Evolutionary conservation across 192 early-diverging fungal species (phyloP).

Genomic region (Entomortierella parvispora): DNA sequence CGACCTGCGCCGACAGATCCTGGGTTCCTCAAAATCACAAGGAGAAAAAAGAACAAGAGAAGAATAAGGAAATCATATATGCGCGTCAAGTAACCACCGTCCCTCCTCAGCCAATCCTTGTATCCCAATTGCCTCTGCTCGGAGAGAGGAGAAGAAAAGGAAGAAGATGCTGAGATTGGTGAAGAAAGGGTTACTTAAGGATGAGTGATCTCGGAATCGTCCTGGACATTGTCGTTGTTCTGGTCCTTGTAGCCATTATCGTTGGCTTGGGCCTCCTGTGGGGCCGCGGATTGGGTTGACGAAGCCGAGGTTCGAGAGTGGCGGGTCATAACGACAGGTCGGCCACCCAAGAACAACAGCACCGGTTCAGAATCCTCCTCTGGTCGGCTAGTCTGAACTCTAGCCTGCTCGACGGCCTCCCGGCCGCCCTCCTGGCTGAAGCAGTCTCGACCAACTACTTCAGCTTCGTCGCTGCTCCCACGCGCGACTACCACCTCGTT

Average conservation of each 20-base stretch:
- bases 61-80: no score
- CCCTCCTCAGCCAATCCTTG: no score
- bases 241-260: constrained; percentile 3
- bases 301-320: constrained; percentile 21
- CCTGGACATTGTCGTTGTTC: no score
- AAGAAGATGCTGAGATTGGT: not conserved
- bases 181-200: not conserved
- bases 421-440: constrained; percentile 7
- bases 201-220: not conserved
- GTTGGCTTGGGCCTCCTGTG: constrained; percentile 16
- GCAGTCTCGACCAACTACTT: constrained; percentile 16
- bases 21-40: no score
- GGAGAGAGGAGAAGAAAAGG: not conserved
- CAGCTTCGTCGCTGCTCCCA: constrained; percentile 13
- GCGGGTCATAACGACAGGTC: constrained; percentile 63
- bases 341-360: constrained; percentile 45
- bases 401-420: constrained; percentile 41
- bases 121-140: no score
- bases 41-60: no score
- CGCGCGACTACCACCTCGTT: no score
- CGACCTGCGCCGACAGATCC: no score
- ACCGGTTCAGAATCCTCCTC: constrained; percentile 46
- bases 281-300: constrained; percentile 38
- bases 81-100: no score
- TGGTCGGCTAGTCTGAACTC: constrained; percentile 49